Conservation (phyloP, 805 yeast genomes). For the Hanseniaspora pseudoguilliermondii region DNA sequence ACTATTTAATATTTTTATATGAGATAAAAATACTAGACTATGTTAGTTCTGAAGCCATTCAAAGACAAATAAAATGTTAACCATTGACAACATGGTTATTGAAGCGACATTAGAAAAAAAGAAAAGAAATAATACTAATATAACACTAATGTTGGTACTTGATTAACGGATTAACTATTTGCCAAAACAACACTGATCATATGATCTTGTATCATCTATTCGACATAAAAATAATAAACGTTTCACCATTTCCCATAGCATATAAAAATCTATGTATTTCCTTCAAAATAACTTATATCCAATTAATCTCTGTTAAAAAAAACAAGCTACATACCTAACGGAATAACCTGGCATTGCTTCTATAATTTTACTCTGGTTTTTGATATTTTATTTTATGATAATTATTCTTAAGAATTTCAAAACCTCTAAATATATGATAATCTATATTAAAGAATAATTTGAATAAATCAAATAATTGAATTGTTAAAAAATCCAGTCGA, state of each 20-base stretch:
- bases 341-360: constrained; percentile 88
- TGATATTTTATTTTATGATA: no score
- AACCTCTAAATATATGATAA: no score
- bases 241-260: constrained; percentile 10
- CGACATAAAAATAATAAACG: constrained; percentile 9
- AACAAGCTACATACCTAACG: constrained; percentile 66
- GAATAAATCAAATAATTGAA: background rate
- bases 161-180: background rate
- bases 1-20: constrained; percentile 8
- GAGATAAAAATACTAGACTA: background rate
- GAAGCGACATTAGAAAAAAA: background rate
- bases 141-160: background rate
- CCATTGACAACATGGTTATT: background rate
- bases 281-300: background rate
- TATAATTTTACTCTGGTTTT: constrained; percentile 17
- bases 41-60: background rate
- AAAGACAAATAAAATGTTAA: constrained; percentile 12
- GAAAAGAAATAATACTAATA: background rate
- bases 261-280: background rate
- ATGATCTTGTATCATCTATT: background rate
- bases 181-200: background rate
- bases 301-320: background rate
- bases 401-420: no score
- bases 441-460: no score
- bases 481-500: no score